Conservation (phyloP, 2,329 filamentous ascomycete species). For the Leptographium flavum region DNA sequence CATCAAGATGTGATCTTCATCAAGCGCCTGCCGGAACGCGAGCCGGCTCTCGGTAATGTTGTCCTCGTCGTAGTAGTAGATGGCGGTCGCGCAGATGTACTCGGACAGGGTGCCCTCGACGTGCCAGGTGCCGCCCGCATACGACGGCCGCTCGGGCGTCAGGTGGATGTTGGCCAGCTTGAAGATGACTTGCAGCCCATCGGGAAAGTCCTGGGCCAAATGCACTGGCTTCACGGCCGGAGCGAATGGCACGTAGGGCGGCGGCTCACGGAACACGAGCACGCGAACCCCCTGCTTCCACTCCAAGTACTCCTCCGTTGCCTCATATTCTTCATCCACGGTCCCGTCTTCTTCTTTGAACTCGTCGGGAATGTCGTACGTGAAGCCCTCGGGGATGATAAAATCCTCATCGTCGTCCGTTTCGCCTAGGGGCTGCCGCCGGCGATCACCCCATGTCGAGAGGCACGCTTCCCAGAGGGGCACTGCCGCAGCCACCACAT, state of each 20-base stretch:
- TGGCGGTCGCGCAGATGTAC: conserved; percentile 37
- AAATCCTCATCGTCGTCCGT: conserved; percentile 8
- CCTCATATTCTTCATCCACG: conserved; percentile 2
- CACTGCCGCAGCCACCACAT: conserved; percentile 21
- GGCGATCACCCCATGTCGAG: conserved; percentile 2
- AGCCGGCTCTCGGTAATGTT: conserved; percentile 33
- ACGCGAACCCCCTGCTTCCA: conserved; percentile 4
- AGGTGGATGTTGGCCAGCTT: conserved; percentile 47
- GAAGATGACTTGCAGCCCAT: conserved; percentile 44
- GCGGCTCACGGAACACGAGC: conserved; percentile 6
- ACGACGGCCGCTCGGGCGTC: conserved; percentile 37
- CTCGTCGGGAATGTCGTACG: conserved; percentile 1
- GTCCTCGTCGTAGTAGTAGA: conserved; percentile 38
- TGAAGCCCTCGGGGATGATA: conserved; percentile 4
- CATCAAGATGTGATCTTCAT: conserved; percentile 7
- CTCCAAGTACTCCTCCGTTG: conserved; percentile 2
- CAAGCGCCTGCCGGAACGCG: conserved; percentile 22
- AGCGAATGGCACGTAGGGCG: conserved; percentile 2
- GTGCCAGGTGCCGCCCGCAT: conserved; percentile 18
- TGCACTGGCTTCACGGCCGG: conserved; percentile 2
- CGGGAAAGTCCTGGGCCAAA: conserved; percentile 3
- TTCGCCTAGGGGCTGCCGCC: background rate
- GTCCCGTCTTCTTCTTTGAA: conserved; percentile 3
- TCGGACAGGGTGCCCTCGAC: conserved; percentile 35
- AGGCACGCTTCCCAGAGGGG: conserved; percentile 25